phyloP scores from a whole-genome alignment of 805 yeast genomes.

The Lipomyces chichibuensis region DNA sequence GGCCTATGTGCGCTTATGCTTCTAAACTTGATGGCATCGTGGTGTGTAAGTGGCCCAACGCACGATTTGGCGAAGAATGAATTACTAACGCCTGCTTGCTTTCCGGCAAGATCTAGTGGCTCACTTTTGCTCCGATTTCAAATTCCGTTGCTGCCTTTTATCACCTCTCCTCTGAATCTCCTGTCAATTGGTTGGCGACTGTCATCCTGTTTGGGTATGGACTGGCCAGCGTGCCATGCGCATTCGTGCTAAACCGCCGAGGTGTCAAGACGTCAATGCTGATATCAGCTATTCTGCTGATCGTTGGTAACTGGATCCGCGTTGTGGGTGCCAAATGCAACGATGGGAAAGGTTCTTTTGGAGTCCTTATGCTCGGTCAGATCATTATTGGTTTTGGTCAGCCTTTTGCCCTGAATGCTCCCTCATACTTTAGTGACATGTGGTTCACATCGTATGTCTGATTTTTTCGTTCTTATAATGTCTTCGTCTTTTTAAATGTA shows the following conservation, averaged over 20 bases:
- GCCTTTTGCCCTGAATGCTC: conserved; percentile 43
- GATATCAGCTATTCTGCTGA: conserved; percentile 37
- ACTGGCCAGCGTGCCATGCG: conserved; percentile 39
- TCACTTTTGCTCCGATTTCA: conserved; percentile 43
- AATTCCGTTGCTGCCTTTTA: conserved; percentile 37
- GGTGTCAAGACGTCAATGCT: conserved; percentile 38
- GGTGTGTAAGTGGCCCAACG: conserved; percentile 38
- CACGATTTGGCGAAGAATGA: background rate
- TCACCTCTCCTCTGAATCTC: conserved; percentile 36
- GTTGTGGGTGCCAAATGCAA: conserved; percentile 40
- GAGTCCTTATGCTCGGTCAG: conserved; percentile 44
- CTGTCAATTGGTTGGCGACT: conserved; percentile 45
- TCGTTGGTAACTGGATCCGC: conserved; percentile 42
- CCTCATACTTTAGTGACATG: conserved; percentile 41
- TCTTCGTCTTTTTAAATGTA: background rate
- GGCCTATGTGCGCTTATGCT: conserved; percentile 41
- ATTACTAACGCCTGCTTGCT: background rate
- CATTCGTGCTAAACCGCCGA: conserved; percentile 36
- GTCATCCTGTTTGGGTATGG: conserved; percentile 42
- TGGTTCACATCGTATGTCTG: conserved; percentile 41
- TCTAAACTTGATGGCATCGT: conserved; percentile 41
- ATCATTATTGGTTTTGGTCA: conserved; percentile 44
- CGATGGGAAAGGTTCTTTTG: conserved; percentile 36
- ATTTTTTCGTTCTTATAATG: background rate
- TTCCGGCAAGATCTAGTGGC: conserved; percentile 35